Percentiles rank a stretch among this genome's conserved stretches.
phyloP scores from a whole-genome alignment of 768 basidiomycete species.

The Tricholoma matsutake region DNA sequence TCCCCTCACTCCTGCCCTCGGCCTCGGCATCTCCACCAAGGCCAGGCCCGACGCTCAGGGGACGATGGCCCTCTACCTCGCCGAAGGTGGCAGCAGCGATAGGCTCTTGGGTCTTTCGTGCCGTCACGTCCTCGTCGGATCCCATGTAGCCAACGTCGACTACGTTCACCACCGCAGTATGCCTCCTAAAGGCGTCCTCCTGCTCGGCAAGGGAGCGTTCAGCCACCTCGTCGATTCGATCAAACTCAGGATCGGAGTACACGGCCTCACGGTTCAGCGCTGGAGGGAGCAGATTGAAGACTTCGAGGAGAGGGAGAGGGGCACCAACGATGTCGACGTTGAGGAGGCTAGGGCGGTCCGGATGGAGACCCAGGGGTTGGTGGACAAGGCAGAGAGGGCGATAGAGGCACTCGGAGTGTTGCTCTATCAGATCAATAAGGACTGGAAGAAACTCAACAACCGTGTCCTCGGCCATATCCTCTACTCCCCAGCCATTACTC shows the following conservation, averaged over 20 bases:
- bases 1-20: too few relatives aligned
- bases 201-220: slow-evolving; percentile 16
- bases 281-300: slow-evolving; percentile 21
- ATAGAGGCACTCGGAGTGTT: slow-evolving; percentile 15
- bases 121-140: slow-evolving; percentile 27
- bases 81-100: slow-evolving; percentile 28
- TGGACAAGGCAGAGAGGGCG: slow-evolving; percentile 13
- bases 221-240: slow-evolving; percentile 26
- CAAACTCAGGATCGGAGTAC: slow-evolving; percentile 20
- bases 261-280: slow-evolving; percentile 11
- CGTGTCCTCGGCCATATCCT: slow-evolving; percentile 33
- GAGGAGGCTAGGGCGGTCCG: too few relatives aligned
- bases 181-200: slow-evolving; percentile 27
- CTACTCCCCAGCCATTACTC: slow-evolving; percentile 27
- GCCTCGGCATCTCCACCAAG: slow-evolving; percentile 3
- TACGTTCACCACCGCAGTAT: slow-evolving; percentile 12
- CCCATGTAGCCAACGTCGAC: slow-evolving; percentile 20
- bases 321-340: slow-evolving; percentile 9
- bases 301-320: slow-evolving; percentile 13
- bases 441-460: slow-evolving; percentile 15
- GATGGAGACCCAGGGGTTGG: slow-evolving; percentile 7
- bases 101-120: slow-evolving; percentile 26
- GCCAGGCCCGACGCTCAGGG: slow-evolving; percentile 5
- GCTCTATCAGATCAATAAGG: neutral
- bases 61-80: slow-evolving; percentile 29